Conservation (phyloP, 768 basidiomycete species). For the Rhizopogon rudus region DNA sequence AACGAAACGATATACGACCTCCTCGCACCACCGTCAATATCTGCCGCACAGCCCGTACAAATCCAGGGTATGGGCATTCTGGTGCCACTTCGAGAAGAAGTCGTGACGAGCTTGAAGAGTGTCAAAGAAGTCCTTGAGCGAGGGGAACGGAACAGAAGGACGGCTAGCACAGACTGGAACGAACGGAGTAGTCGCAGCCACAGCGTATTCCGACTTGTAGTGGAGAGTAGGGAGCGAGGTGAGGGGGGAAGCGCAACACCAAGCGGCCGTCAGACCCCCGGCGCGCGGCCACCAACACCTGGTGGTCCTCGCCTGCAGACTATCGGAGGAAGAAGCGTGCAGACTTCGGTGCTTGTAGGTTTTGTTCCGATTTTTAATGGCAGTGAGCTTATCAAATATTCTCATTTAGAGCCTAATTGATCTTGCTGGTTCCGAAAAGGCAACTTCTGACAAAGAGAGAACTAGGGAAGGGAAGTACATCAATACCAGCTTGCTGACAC, state of each 20-base stretch:
- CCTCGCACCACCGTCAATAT: constrained; percentile 62
- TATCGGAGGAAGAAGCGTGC: constrained; percentile 74
- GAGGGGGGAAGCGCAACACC: constrained; percentile 34
- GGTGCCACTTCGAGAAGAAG: constrained; percentile 81
- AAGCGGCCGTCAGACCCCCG: constrained; percentile 51
- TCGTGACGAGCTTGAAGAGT: constrained; percentile 85
- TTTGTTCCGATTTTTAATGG: neutral
- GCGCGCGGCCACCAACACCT: constrained; percentile 42
- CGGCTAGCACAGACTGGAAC: constrained; percentile 99
- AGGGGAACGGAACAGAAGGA: constrained; percentile 84
- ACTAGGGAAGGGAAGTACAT: constrained; percentile 97
- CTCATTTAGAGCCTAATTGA: constrained; percentile 77
- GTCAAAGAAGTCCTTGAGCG: constrained; percentile 81
- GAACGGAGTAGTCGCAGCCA: constrained; percentile 92
- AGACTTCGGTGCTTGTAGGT: constrained; percentile 68
- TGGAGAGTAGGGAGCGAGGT: constrained; percentile 77
- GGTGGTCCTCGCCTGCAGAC: constrained; percentile 68
- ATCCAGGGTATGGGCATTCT: constrained; percentile 70
- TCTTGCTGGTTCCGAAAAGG: constrained; percentile 94
- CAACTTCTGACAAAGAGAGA: constrained; percentile 91
- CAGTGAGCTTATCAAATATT: neutral
- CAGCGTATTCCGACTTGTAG: constrained; percentile 88
- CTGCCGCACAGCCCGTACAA: constrained; percentile 57
- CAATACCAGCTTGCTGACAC: constrained; percentile 90
- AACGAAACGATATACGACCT: constrained; percentile 89